Base-by-base conservation (phyloP, 139 green algal species). In the Micractinium conductrix region DNA sequence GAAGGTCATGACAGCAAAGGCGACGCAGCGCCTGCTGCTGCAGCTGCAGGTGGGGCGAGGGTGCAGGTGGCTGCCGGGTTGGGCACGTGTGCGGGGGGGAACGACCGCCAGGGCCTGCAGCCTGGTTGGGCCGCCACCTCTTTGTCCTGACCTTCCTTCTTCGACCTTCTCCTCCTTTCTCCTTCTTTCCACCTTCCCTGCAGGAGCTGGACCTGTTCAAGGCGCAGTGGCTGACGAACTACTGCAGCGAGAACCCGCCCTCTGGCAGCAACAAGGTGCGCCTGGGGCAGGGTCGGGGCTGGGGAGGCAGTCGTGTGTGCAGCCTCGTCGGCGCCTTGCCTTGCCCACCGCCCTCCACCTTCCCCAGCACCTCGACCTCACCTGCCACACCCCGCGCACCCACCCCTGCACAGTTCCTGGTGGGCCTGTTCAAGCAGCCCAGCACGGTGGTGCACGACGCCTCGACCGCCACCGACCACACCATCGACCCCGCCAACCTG, bases 141-240 rank as follows among this genome's bases (percentile, higher is more conserved):
- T 24, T 10, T 16, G 10, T 10, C 48, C 48, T 58, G 48, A 10
- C 48, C 48, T 10, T 10, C 48, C 48, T 16, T 58, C 48, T 58
- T 16, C 16, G 48, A 10, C 48, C 16, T 10, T 16, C 48, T 16
- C 12, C 48, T 21, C 53, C 53, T 21, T 62, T 19, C 53, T 21
- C 53, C 8, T 21, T 4, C 7, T 21, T 21, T 19, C 53, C 53
- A 24, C 53, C 2, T 62, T 9, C 53, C 53, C 53, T 84, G n/a
- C 78, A 87, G 74, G 87, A 90, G 69, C 60, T 87, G 33, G 87
- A 90, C 50, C 30, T 84, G 30, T 63, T 81, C 48, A 74, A 83
- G n/a, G 78, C 78, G n/a, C 68, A 87, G 43, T 90, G 87, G 87
- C 76, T 90, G 22, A 79, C 80, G 43, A 81, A 90, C 48, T 90